Percentiles rank a stretch among this genome's conserved stretches.
phyloP scores from a whole-genome alignment of 495 filamentous ascomycete species.

The Hypoxylon perforatum region DNA sequence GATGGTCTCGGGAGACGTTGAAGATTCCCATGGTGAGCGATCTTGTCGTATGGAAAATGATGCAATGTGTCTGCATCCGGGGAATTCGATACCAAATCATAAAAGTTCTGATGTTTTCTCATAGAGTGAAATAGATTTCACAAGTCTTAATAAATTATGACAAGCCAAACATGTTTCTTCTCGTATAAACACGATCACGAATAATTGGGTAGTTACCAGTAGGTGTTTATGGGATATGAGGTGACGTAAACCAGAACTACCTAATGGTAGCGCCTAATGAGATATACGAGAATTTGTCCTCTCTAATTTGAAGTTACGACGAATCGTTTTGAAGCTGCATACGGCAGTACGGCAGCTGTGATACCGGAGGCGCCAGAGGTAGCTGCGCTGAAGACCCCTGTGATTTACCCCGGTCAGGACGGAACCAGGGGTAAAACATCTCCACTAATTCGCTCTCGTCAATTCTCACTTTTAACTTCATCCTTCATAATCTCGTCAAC shows the following conservation, averaged over 20 bases:
- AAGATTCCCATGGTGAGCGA: slow-evolving; percentile 1
- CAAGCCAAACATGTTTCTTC: too few species aligned
- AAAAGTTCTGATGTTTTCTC: slow-evolving; percentile 1
- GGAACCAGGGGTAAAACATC: slow-evolving; percentile 20
- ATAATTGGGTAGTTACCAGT: too few species aligned
- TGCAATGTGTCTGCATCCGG: slow-evolving; percentile 8
- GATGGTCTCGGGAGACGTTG: background rate
- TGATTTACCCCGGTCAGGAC: background rate
- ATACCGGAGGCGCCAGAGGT: slow-evolving; percentile 21
- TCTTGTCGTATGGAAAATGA: slow-evolving; percentile 6
- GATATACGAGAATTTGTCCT: slow-evolving; percentile 11
- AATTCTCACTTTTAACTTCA: slow-evolving; percentile 6
- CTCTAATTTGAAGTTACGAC: slow-evolving; percentile 13
- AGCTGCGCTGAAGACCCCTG: slow-evolving; percentile 2
- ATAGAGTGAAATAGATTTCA: slow-evolving; percentile 21
- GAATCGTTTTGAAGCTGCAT: slow-evolving; percentile 17
- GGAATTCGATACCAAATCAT: slow-evolving; percentile 27
- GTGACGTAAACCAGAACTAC: too few species aligned
- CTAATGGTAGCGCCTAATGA: too few species aligned
- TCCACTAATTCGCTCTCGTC: slow-evolving; percentile 7
- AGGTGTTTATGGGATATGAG: too few species aligned
- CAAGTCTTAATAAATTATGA: background rate
- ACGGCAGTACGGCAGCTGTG: slow-evolving; percentile 5
- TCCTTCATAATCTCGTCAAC: background rate
- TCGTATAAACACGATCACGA: slow-evolving; percentile 5